Evolutionary conservation across 306 rosid species (phyloP), one percentile per base, ranked within the genome.

Genomic region (Chamaecrista fasciculata): DNA sequence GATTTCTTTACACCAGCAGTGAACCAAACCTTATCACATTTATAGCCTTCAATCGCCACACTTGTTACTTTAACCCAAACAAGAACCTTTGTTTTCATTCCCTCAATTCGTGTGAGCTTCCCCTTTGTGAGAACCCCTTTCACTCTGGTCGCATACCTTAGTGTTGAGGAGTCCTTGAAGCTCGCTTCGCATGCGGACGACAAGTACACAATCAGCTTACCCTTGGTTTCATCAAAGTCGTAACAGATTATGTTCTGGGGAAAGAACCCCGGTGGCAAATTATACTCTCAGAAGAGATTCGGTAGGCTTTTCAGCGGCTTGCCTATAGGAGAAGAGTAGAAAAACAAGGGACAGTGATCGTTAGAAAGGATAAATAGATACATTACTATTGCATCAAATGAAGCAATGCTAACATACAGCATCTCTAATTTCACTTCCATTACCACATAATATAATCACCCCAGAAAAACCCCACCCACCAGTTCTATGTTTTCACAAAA

Each of bases 41-140:
- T 94, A 76, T 86, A 80, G 70, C 94, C 89, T 40, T 94, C 99
- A 20, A 94, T 76, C 15, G 86, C 71, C 72, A 91, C 92, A 60
- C 73, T 78, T 51, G 96, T 94, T 64, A 94, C 88, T 83, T 87
- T 94, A 43, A 89, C 99, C 99, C 97, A 94, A n/a, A 91, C 96
- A 1, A 94, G 79, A 40, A 81, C 95, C 80, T 94, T 91, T 0
- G 97, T 94, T 82, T 94, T 94, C 99, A 91, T 85, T 75, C 99
- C 99, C 65, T 91, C 99, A 23, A 94, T 82, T 3, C 86, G 80
- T 0, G 88, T 81, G 40, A 94, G 88, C 86, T 89, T 88, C 53
- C 99, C 99, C 78, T 89, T 84, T 20, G 86, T 79, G 43, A 94
- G 87, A 69, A 79, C 81, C 14, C 79, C 97, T 82, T 89, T 94